Evolutionary conservation across 2,329 filamentous ascomycete genomes (phyloP), one percentile per base, ranked within the genome.

Genomic region (Fusarium multiceps): DNA sequence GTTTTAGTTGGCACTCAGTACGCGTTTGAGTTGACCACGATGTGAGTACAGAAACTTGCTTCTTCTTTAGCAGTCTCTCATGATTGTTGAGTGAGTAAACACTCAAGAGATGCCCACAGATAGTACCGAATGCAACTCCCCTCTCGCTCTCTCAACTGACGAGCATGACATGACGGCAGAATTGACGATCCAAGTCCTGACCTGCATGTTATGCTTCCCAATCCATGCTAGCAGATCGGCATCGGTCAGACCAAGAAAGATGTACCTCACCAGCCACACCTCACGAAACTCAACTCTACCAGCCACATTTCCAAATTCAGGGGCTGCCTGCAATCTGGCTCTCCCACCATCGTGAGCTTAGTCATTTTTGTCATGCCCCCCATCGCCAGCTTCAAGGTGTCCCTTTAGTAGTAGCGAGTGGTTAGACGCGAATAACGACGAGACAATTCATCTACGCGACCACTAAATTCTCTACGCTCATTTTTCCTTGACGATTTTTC

Each of bases 281-380:
- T 20, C 12, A 8, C 20, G 3, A n/a, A 28, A 21, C 16, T 4
- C 6, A 28, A 21, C 16, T 5, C 6, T 20, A 42, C 21, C 59
- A 66, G 73, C 73, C 73, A 75, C 73, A 60, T 0, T 27, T 21
- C 25, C 7, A 11, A 46, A 61, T 56, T 72, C 73, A 75, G 73
- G 73, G 73, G 60, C 46, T 40, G 50, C 30, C 56, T 73, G 71
- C 72, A 74, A 74, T 73, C 72, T 74, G 72, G 58, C 69, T 71
- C 69, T 71, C 65, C 68, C 57, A 42, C 63, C 53, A 70, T 72
- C 53, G 59, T 34, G 55, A 41, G 69, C 68, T 71, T 71, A 71
- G 69, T 71, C 68, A 71, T 62, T 45, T 30, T 42, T 45, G 21
- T 30, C 20, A 27, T 59, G 56, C 56, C 34, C 40, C 55, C 55